A percentile compares a stretch with the other conserved stretches of the same genome.
Conservation (phyloP, 2,329 filamentous ascomycete genomes). For the Pseudogymnoascus sp. region DNA sequence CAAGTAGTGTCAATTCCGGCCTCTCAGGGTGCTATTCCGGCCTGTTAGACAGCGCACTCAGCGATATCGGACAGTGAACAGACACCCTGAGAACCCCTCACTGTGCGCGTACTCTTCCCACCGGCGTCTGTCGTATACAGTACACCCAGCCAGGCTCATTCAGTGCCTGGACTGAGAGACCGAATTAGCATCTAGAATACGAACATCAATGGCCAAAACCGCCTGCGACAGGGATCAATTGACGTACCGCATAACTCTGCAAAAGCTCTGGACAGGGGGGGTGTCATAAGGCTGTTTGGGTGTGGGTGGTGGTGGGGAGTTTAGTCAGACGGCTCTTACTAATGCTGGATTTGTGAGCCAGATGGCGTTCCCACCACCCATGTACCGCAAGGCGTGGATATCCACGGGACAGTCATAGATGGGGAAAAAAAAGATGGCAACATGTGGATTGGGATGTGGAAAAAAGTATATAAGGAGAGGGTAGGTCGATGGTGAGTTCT, state of each 20-base stretch:
- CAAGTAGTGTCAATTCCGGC: too few relatives aligned
- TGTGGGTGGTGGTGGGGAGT: neutral
- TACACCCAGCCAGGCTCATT: neutral
- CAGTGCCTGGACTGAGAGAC: neutral
- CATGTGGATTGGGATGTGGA: neutral
- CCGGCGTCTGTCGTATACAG: neutral
- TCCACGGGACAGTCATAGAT: neutral
- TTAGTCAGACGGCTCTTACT: neutral
- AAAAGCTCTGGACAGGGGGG: constrained; percentile 7
- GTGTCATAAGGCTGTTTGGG: constrained; percentile 4
- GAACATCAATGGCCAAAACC: neutral
- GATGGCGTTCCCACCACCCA: neutral
- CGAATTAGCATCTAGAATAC: neutral
- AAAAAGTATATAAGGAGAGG: constrained; percentile 5
- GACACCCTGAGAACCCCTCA: neutral
- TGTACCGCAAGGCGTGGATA: constrained; percentile 7
- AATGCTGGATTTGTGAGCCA: constrained; percentile 1
- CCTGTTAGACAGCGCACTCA: neutral
- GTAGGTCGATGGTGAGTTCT: neutral
- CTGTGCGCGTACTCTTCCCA: neutral
- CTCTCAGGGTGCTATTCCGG: neutral
- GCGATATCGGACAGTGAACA: neutral
- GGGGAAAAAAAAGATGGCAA: neutral
- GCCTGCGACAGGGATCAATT: neutral
- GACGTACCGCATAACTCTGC: neutral